These are phyloP conservation scores for Aspergillus brunneoviolaceus DNA, from an alignment of 2,329 filamentous ascomycete species.

Conservation along the genomic window DNA sequence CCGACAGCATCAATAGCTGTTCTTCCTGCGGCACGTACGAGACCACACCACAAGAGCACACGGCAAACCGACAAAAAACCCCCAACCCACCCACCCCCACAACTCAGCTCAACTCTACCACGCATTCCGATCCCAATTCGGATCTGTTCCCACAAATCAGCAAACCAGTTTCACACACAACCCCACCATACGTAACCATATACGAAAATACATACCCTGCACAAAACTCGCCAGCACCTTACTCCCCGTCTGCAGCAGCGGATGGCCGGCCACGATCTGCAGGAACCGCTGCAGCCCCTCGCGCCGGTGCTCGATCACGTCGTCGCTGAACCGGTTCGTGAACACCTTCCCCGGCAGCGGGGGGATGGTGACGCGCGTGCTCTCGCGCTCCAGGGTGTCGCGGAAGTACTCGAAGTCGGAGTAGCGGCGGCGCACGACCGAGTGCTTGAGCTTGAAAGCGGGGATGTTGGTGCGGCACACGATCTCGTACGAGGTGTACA, in stretches of 20 bases:
- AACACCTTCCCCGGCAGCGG: constrained; percentile 96
- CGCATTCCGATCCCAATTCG: constrained; percentile 80
- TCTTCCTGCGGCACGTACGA: too few species aligned
- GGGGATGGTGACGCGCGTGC: constrained; percentile 89
- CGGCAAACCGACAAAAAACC: background rate
- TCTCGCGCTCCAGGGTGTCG: constrained; percentile 95
- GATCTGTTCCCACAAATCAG: constrained; percentile 37
- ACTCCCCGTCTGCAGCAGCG: constrained; percentile 92
- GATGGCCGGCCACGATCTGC: constrained; percentile 96
- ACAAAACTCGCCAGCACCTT: constrained; percentile 96
- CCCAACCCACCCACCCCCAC: too few species aligned
- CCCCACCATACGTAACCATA: background rate
- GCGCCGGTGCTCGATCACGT: constrained; percentile 92
- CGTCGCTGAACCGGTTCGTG: constrained; percentile 95
- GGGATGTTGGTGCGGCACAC: constrained; percentile 97
- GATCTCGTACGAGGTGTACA: constrained; percentile 99
- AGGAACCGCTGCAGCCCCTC: constrained; percentile 92
- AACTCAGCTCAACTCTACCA: constrained; percentile 57
- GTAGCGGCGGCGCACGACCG: constrained; percentile 86
- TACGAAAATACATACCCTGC: constrained; percentile 64
- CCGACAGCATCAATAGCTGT: too few species aligned
- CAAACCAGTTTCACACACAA: constrained; percentile 8
- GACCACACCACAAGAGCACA: too few species aligned
- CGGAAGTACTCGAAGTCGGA: constrained; percentile 99
- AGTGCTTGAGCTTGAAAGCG: constrained; percentile 92